Evolutionary conservation across 768 basidiomycete species (phyloP).

Genomic region (Trametes punicea): DNA sequence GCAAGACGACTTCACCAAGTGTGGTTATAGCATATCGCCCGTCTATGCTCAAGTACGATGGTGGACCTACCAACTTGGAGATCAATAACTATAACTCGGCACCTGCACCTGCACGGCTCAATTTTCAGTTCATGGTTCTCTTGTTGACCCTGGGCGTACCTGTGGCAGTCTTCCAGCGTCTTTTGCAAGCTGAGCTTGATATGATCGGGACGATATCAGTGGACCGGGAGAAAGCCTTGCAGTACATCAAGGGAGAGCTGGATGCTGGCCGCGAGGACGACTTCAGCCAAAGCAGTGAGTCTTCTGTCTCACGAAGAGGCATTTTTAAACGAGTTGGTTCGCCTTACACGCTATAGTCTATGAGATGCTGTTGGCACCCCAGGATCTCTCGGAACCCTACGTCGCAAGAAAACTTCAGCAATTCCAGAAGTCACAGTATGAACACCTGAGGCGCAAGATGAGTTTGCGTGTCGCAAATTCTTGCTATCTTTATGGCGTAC

Average conservation of each 20-base stretch:
- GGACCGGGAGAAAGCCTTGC: conserved; percentile 13
- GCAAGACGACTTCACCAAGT: neutral
- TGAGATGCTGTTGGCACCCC: conserved; percentile 7
- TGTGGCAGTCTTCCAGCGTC: conserved; percentile 1
- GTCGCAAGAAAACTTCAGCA: conserved; percentile 2
- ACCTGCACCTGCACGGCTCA: conserved; percentile 16
- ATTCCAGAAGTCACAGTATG: conserved; percentile 15
- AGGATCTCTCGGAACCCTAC: conserved; percentile 13
- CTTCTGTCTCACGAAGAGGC: too few relatives aligned
- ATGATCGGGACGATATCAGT: conserved; percentile 12
- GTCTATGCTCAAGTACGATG: conserved; percentile 21
- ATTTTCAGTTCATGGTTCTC: conserved; percentile 13
- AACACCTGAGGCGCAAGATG: conserved; percentile 12
- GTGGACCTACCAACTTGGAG: conserved; percentile 18
- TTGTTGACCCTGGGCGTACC: conserved; percentile 14
- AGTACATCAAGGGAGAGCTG: conserved; percentile 16
- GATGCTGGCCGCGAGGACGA: conserved; percentile 12
- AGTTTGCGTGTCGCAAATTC: conserved; percentile 15
- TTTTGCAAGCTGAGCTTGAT: conserved; percentile 19
- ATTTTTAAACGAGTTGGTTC: too few relatives aligned
- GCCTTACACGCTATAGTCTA: neutral
- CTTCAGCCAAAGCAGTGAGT: conserved; percentile 11
- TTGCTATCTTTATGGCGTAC: conserved; percentile 13
- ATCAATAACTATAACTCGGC: conserved; percentile 13
- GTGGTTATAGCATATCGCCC: conserved; percentile 6